Evolutionary conservation across 192 early-diverging fungal species (phyloP), one percentile per base, ranked within the genome.

Genomic region (Linnemannia hyalina): DNA sequence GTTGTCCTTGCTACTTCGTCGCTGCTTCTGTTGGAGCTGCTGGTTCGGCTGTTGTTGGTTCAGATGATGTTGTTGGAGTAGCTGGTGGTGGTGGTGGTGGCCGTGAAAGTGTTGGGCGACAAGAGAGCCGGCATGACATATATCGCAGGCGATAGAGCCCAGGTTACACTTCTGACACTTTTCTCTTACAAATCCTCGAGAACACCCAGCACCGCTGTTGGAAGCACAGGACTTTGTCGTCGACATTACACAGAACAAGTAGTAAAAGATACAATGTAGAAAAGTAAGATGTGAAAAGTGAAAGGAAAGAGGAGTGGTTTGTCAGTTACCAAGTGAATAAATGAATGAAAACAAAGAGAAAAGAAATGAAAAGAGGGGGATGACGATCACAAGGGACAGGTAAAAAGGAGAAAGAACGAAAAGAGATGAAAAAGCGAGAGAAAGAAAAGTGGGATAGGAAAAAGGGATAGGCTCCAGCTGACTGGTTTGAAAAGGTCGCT

Each of bases 171-270:
- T 83, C 20, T 46, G 32, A 29, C 81, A 83, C 60, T 74, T 83
- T 68, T 83, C 81, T 20, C 81, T 54, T 3, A 72, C 9, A 68
- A 83, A 83, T 63, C 81, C 81, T 54, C 81, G 81, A 60, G 49
- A 40, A 35, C 81, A 83, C 13, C 70, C 81, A 23, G 29, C 35
- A 65, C 69, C 70, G 20, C 55, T 46, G 54, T 77, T 83, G 4
- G 81, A 76, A 23, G 23, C 36, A 52, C 80, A 81, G 46, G 68
- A 22, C 32, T 57, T 83, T 6, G 65, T 32, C 22, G 41, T 26
- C 32, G 54, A 63, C 26, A 70, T 35, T 79, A 35, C 20, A 15
- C 55, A n/a, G n/a, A 15, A 54, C 11, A 40, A 40, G 77, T 73
- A 35, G 71, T 72, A 68, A n/a, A 13, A 13, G 29, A 54, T 15